A percentile compares a stretch with the other conserved stretches of the same genome.
Conservation (phyloP, 257 asterid species). For the Osmanthus fragrans region DNA sequence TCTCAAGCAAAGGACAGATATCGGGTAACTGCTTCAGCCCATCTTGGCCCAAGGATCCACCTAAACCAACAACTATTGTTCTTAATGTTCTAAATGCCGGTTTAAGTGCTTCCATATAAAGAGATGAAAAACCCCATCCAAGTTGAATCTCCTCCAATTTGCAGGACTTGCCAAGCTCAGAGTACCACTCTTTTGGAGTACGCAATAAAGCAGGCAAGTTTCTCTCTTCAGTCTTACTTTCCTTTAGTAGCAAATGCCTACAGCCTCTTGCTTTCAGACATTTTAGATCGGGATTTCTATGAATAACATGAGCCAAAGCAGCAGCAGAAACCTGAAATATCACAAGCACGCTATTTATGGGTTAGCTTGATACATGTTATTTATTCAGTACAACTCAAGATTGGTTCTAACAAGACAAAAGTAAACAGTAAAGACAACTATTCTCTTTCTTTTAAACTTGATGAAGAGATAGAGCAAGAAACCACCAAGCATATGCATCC, state of each 20-base stretch:
- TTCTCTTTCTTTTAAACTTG: slow-evolving; percentile 3
- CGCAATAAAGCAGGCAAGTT: slow-evolving; percentile 25
- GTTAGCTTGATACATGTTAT: slow-evolving; percentile 18
- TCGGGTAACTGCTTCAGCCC: slow-evolving; percentile 66
- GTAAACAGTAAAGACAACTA: slow-evolving; percentile 18
- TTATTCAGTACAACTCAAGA: slow-evolving; percentile 12
- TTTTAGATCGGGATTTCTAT: slow-evolving; percentile 57
- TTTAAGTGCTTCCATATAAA: slow-evolving; percentile 53
- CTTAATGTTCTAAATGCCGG: slow-evolving; percentile 62
- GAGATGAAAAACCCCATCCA: slow-evolving; percentile 91
- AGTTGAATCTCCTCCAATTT: slow-evolving; percentile 68
- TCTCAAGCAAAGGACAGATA: slow-evolving; percentile 73
- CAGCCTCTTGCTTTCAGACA: slow-evolving; percentile 73
- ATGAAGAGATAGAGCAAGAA: neutral
- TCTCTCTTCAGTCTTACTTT: slow-evolving; percentile 32
- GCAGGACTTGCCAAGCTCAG: slow-evolving; percentile 56
- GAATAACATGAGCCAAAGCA: slow-evolving; percentile 57
- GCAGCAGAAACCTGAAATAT: slow-evolving; percentile 60
- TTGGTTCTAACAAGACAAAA: slow-evolving; percentile 6
- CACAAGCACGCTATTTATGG: slow-evolving; percentile 19
- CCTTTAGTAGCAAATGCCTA: slow-evolving; percentile 44
- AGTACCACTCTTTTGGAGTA: slow-evolving; percentile 42
- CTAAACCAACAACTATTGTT: slow-evolving; percentile 70
- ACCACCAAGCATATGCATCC: neutral
- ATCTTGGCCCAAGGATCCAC: slow-evolving; percentile 74